Base-by-base conservation (phyloP, 306 rosid genomes). In the Psophocarpus tetragonolobus region DNA sequence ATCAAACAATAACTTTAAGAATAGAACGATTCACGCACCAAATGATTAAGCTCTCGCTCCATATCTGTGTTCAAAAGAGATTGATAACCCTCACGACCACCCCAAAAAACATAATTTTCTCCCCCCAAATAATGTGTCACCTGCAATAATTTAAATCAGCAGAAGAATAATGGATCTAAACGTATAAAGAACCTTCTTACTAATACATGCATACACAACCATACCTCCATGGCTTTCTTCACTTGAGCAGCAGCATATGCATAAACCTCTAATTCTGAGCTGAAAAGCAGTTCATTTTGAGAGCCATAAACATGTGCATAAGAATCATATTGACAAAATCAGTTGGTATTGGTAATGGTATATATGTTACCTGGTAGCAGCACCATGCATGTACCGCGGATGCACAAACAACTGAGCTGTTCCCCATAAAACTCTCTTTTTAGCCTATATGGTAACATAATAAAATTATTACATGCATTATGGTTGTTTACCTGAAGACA, bases 381-480 rank as follows among this genome's bases (percentile, higher is more conserved):
- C 99, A 73, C 99, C 99, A 64, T 92, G 98, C 99, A 95, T 95
- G 82, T 91, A 92, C 35, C 98, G 93, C 78, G 98, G 97, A 87
- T 95, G 99, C 91, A 90, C 20, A 76, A 95, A 95, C 62, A 92
- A 83, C 83, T 92, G 98, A 85, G 98, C 94, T 30, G 98, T 95
- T 80, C 97, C 99, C 99, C 99, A 95, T 81, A 95, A 73, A 74
- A 89, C 94, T 12, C 58, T 89, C 70, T 90, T 91, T 63, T 89
- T 89, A 63, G 84, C 85, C 99, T 95, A 69, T 17, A 62, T 38
- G 36, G 48, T 36, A 76, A 71, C 62, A 82, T 41, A 23, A 67
- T 4, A 29, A 20, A 36, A 30, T 58, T 56, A 60, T 42, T 33
- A 54, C 24, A 21, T 41, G 51, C 70, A 57, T 32, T 63, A 62